Base-by-base conservation (phyloP, 176 grass and related monocot genomes). In the Oropetium thomaeum region DNA sequence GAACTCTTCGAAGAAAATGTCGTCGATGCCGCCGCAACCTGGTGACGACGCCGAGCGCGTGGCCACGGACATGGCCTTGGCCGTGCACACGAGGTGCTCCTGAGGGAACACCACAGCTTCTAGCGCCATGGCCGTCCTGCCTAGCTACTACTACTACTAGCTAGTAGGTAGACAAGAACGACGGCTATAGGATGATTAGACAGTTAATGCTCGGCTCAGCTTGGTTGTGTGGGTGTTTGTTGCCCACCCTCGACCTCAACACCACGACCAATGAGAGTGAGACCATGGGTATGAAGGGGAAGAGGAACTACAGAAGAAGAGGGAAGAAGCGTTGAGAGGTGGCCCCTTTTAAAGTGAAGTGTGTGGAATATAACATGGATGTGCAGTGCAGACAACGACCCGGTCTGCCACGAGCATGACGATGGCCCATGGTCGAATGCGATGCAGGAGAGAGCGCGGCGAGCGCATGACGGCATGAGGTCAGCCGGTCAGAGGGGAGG, bases 81-180 rank as follows among this genome's bases (percentile, higher is more conserved):
- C 23, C 11, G 43, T 28, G 51, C 52, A 79, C 69, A 52, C 34
- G 33, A 79, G 69, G 48, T 62, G 80, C 52, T 79, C 68, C 2
- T 28, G 35, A 1, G 85, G 69, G 52, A 87, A 87, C 68, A 83
- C 80, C 74, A 87, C 85, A 1, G 80, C 85, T 53, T 87, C 74
- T 0, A 83, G 61, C 74, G 74, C 74, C 68, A 87, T 34, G 13
- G 11, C 78, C 14, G 43, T n/a, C 34, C 51, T 55, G 54, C 37
- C 45, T 75, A 20, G 43, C 30, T 19, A 31, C n/a, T n/a, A n/a
- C n/a, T n/a, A n/a, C n/a, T n/a, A n/a, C 0, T 14, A 32, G 17
- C 16, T 49, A 20, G 47, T 58, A 5, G 13, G 23, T 1, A 5
- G 17, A 15, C 20, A 44, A 25, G 26, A 34, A 45, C 8, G 77